phyloP scores from a whole-genome alignment of 2,329 filamentous ascomycete genomes.

The Boeremia exigua region DNA sequence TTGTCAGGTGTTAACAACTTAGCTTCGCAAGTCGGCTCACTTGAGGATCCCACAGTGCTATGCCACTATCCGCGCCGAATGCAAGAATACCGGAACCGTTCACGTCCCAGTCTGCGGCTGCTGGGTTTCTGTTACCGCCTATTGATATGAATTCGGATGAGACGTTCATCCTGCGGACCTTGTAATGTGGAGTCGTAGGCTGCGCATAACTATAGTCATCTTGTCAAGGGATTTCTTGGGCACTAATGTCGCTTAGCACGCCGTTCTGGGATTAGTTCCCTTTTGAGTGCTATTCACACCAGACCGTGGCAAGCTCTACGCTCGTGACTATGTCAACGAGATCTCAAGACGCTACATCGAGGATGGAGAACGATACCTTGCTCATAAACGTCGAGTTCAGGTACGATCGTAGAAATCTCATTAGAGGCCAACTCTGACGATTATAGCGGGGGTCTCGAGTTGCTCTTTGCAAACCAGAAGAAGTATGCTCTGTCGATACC shows the following conservation, averaged over 20 bases:
- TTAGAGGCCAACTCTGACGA: conserved; percentile 12
- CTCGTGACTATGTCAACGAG: not conserved
- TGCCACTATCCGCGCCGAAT: conserved; percentile 86
- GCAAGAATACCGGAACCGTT: conserved; percentile 71
- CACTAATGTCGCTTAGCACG: conserved; percentile 40
- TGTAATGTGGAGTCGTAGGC: conserved; percentile 22
- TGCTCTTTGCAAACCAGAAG: conserved; percentile 85
- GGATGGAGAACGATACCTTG: conserved; percentile 49
- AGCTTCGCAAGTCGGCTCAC: conserved; percentile 57
- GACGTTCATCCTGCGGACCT: conserved; percentile 37
- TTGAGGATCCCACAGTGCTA: conserved; percentile 84
- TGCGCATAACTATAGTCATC: conserved; percentile 33
- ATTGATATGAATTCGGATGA: conserved; percentile 67
- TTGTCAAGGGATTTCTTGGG: conserved; percentile 35
- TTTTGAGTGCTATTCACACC: conserved; percentile 4
- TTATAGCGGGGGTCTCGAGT: conserved; percentile 81
- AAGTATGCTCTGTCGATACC: conserved; percentile 76
- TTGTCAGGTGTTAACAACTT: conserved; percentile 18
- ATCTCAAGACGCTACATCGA: not conserved
- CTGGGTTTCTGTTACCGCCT: conserved; percentile 89
- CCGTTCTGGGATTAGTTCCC: conserved; percentile 20
- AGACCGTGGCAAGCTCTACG: conserved; percentile 6
- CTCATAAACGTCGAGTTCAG: conserved; percentile 76
- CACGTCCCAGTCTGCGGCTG: conserved; percentile 85
- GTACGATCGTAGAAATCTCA: conserved; percentile 51